Conservation (phyloP, 441 rosid genomes). For the Gossypium schwendimanii region DNA sequence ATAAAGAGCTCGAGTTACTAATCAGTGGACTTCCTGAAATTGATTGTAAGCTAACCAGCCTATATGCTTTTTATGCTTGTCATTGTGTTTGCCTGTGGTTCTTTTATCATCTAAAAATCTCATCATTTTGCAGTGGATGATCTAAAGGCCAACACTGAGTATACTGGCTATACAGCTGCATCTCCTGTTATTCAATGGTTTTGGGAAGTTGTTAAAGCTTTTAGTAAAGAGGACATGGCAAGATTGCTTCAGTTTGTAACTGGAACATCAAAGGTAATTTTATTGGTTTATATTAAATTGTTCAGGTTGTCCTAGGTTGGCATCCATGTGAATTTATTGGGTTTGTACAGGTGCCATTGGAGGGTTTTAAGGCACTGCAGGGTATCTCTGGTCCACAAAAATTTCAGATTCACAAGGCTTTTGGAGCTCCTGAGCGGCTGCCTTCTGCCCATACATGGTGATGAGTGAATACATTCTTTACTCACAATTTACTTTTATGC, state of each 20-base stretch:
- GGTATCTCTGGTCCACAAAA: slow-evolving; percentile 96
- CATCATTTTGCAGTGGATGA: slow-evolving; percentile 67
- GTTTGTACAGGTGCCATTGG: slow-evolving; percentile 77
- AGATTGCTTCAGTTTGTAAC: slow-evolving; percentile 88
- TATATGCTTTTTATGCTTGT: neutral
- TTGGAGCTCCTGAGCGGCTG: slow-evolving; percentile 84
- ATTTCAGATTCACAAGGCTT: slow-evolving; percentile 95
- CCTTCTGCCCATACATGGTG: slow-evolving; percentile 99
- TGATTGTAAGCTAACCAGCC: slow-evolving; percentile 61
- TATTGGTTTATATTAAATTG: neutral
- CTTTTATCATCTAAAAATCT: slow-evolving; percentile 7
- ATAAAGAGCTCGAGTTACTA: slow-evolving; percentile 95
- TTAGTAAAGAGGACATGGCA: slow-evolving; percentile 96
- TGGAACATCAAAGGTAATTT: slow-evolving; percentile 88
- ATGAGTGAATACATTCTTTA: slow-evolving; percentile 10
- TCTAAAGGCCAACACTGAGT: slow-evolving; percentile 78
- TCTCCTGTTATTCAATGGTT: slow-evolving; percentile 92
- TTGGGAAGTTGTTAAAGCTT: slow-evolving; percentile 90
- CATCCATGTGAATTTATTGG: neutral
- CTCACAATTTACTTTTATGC: neutral
- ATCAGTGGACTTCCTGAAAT: slow-evolving; percentile 99
- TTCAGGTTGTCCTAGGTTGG: neutral
- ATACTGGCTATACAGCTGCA: slow-evolving; percentile 75
- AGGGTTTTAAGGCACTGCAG: slow-evolving; percentile 89
- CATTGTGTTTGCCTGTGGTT: slow-evolving; percentile 14